Evolutionary conservation across 768 basidiomycete genomes (phyloP).

Genomic region (Trametes elegans): DNA sequence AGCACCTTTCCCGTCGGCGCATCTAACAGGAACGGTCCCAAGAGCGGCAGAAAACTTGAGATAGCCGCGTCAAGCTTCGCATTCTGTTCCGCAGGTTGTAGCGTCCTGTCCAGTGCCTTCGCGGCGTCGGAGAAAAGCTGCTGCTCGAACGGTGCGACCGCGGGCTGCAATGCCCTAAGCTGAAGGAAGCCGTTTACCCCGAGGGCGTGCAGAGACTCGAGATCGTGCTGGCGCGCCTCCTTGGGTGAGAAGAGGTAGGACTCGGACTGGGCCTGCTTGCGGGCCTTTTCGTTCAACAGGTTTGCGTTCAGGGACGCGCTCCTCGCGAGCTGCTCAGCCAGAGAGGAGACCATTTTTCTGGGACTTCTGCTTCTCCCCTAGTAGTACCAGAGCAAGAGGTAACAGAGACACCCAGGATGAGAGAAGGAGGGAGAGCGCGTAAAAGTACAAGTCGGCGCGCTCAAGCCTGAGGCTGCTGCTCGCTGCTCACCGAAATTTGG

Average conservation of each 20-base stretch:
- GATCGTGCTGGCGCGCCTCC: constrained; percentile 82
- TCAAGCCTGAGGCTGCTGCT: background rate
- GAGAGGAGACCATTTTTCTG: constrained; percentile 56
- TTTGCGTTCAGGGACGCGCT: constrained; percentile 76
- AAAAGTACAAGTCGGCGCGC: background rate
- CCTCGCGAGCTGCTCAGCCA: constrained; percentile 79
- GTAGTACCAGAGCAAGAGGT: background rate
- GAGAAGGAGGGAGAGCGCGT: background rate
- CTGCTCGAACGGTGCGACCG: constrained; percentile 60
- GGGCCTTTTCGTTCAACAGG: constrained; percentile 63
- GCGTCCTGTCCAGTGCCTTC: constrained; percentile 74
- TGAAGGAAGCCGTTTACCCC: constrained; percentile 77
- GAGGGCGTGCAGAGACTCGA: constrained; percentile 82
- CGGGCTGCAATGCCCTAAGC: constrained; percentile 58
- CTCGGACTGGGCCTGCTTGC: constrained; percentile 54
- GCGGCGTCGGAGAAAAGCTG: constrained; percentile 78
- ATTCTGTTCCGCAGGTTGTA: constrained; percentile 61
- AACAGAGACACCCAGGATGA: background rate
- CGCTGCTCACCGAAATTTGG: background rate
- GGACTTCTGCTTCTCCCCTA: background rate
- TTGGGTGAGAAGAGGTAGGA: constrained; percentile 88
- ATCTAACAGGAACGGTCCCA: constrained; percentile 83
- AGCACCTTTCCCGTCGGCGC: constrained; percentile 77
- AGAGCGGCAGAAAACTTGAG: constrained; percentile 57
- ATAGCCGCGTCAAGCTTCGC: constrained; percentile 62